phyloP scores from a whole-genome alignment of 1,284 basidiomycete genomes.

The Ceratobasidium sp. region DNA sequence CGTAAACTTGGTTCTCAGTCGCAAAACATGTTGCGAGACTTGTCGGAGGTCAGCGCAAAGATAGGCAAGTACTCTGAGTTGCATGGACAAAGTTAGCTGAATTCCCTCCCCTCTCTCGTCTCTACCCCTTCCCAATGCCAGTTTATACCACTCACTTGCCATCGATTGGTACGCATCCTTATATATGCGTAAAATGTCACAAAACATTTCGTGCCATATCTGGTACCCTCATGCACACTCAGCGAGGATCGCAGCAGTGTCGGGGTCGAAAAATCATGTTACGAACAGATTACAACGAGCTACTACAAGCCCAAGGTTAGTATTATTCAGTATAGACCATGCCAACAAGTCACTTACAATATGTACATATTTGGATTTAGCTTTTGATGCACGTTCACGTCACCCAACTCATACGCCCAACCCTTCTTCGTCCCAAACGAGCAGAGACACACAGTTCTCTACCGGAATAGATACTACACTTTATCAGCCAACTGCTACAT shows the following conservation, averaged over 20 bases:
- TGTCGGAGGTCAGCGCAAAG: slow-evolving; percentile 1
- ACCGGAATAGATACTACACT: not conserved
- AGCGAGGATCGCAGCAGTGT: slow-evolving; percentile 4
- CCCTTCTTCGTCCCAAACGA: not conserved
- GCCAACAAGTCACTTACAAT: slow-evolving; percentile 1
- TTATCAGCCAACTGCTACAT: not conserved
- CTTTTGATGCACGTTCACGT: slow-evolving; percentile 1
- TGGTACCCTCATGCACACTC: slow-evolving; percentile 4
- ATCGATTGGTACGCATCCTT: slow-evolving; percentile 8
- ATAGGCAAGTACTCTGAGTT: slow-evolving; percentile 2
- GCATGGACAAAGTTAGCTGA: slow-evolving; percentile 1
- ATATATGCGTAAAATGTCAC: slow-evolving; percentile 6
- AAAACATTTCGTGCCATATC: slow-evolving; percentile 5
- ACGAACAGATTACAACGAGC: slow-evolving; percentile 7
- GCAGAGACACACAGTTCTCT: not conserved
- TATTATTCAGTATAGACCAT: slow-evolving; percentile 1
- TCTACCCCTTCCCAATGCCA: slow-evolving; percentile 7
- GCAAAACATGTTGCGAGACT: slow-evolving; percentile 5
- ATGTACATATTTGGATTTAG: slow-evolving; percentile 6
- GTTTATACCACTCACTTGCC: slow-evolving; percentile 5
- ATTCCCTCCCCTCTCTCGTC: not conserved
- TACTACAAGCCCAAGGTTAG: slow-evolving; percentile 12
- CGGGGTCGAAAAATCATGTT: slow-evolving; percentile 6
- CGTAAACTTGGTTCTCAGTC: slow-evolving; percentile 2
- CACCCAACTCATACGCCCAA: not conserved